Evolutionary conservation across 164 flowering plant genomes (phyloP).

Genomic region (Umbellularia californica): DNA sequence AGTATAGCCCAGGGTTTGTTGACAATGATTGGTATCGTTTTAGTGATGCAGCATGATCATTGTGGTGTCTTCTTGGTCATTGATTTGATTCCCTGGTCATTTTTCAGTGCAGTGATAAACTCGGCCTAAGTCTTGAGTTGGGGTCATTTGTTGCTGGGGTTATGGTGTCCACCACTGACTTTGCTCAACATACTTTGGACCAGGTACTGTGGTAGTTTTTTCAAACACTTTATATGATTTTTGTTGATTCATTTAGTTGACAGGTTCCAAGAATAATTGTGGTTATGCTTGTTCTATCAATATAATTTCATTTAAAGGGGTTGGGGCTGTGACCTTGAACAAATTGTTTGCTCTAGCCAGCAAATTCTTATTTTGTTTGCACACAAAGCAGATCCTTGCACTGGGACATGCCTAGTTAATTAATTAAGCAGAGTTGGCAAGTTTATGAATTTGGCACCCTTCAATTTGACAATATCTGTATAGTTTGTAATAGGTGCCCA

Average conservation of each 20-base stretch:
- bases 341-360: too few species aligned
- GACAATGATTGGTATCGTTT: background rate
- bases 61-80: background rate
- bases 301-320: too few species aligned
- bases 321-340: too few species aligned
- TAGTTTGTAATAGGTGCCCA: too few species aligned
- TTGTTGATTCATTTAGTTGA: background rate
- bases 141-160: conserved; percentile 99
- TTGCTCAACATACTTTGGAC: conserved; percentile 86
- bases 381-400: too few species aligned
- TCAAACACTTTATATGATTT: background rate
- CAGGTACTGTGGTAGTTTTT: conserved; percentile 52
- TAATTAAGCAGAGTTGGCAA: too few species aligned
- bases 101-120: conserved; percentile 95
- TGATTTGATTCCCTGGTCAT: conserved; percentile 16
- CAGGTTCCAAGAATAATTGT: background rate
- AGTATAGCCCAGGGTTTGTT: too few species aligned
- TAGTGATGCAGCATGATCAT: background rate
- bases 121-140: conserved; percentile 94
- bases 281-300: too few species aligned
- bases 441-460: too few species aligned
- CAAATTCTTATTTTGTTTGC: too few species aligned
- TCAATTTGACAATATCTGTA: too few species aligned
- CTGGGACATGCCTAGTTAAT: too few species aligned
- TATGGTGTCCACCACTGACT: conserved; percentile 94